Evolutionary conservation across 164 flowering plant species (phyloP).

Genomic region (Magnolia changhungtana): DNA sequence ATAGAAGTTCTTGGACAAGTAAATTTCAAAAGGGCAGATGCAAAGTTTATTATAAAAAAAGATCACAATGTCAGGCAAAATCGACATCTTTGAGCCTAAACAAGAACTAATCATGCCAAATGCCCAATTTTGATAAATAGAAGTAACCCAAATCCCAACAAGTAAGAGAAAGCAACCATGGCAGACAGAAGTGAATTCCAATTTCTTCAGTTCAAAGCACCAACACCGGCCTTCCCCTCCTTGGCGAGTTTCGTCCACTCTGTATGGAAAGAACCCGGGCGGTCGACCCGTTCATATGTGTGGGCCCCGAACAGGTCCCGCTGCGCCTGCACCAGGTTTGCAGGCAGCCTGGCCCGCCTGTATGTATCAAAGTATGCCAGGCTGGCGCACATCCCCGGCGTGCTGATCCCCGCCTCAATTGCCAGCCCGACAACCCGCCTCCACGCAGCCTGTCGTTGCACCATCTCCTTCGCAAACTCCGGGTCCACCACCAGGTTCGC

Average conservation of each 20-base stretch:
- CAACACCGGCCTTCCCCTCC: conserved; percentile 4
- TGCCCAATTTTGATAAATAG: not conserved
- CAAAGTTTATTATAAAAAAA: not conserved
- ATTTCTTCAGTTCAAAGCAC: conserved; percentile 7
- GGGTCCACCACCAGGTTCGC: conserved; percentile 42
- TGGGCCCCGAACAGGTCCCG: conserved; percentile 47
- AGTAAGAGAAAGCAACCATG: not conserved
- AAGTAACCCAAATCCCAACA: not conserved
- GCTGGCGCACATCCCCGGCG: conserved; percentile 48
- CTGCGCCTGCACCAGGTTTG: conserved; percentile 49
- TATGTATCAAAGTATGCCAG: conserved; percentile 40
- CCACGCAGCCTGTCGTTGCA: conserved; percentile 45
- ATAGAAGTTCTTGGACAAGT: not conserved
- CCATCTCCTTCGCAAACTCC: conserved; percentile 46
- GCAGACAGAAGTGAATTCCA: not conserved
- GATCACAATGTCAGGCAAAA: conserved; percentile 1
- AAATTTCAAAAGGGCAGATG: not conserved
- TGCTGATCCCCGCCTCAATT: conserved; percentile 35
- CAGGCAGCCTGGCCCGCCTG: conserved; percentile 40
- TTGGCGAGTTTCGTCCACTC: conserved; percentile 73
- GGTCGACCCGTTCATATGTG: conserved; percentile 41
- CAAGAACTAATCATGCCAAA: not conserved
- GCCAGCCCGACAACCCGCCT: conserved; percentile 42
- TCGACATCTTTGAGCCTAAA: not conserved
- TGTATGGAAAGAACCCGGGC: conserved; percentile 24